Evolutionary conservation across 1,284 basidiomycete species (phyloP).

Genomic region (Xerocomus amazonicus): DNA sequence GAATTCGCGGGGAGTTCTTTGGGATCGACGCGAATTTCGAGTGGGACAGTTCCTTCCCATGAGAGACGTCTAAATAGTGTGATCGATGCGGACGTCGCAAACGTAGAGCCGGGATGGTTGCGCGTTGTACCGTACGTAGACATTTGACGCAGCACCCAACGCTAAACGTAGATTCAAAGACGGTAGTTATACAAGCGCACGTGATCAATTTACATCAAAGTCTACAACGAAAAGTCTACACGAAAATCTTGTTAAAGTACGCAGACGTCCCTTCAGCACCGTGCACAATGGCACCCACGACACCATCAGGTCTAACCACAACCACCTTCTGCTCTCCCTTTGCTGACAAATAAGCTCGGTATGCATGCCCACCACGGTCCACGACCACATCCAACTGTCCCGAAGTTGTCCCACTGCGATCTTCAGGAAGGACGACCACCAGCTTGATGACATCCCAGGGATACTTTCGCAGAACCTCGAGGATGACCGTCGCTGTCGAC

Average conservation of each 20-base stretch:
- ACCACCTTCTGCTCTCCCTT: constrained; percentile 17
- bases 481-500: background rate
- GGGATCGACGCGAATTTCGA: constrained; percentile 79
- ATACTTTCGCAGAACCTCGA: background rate
- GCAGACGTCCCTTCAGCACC: constrained; percentile 12
- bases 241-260: background rate
- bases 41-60: constrained; percentile 83
- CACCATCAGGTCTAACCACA: constrained; percentile 38
- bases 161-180: background rate
- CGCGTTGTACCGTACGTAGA: constrained; percentile 57
- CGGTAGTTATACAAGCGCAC: background rate
- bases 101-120: constrained; percentile 50
- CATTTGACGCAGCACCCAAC: constrained; percentile 37
- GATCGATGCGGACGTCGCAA: constrained; percentile 52
- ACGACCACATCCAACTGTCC: background rate
- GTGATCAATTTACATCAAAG: constrained; percentile 7
- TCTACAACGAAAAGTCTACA: background rate
- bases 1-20: constrained; percentile 84
- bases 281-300: constrained; percentile 34
- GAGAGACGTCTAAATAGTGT: constrained; percentile 76
- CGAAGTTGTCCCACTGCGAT: background rate
- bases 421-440: background rate
- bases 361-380: background rate
- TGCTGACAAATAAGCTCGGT: constrained; percentile 18
- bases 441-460: background rate